Evolutionary conservation across 345 rosid species (phyloP).

Genomic region (Cardiospermum halicacabum): DNA sequence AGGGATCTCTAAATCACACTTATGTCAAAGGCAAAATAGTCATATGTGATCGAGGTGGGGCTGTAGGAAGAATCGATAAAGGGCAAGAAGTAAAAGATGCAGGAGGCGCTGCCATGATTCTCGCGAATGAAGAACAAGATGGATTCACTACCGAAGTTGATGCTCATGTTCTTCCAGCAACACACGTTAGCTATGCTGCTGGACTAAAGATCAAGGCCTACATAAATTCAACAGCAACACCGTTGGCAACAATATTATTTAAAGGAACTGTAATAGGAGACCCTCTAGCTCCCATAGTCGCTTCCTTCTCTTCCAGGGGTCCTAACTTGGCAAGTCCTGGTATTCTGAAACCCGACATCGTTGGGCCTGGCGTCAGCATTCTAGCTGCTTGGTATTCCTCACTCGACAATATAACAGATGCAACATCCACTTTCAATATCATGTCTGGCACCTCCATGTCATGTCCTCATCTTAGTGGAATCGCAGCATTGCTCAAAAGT

Average conservation of each 20-base stretch:
- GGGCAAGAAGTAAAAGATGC: slow-evolving; percentile 74
- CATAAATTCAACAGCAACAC: slow-evolving; percentile 34
- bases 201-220: slow-evolving; percentile 61
- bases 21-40: slow-evolving; percentile 63
- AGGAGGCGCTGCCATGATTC: slow-evolving; percentile 83
- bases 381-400: slow-evolving; percentile 66
- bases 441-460: slow-evolving; percentile 47
- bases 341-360: slow-evolving; percentile 82
- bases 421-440: slow-evolving; percentile 28
- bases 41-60: slow-evolving; percentile 75
- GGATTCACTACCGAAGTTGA: slow-evolving; percentile 87
- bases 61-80: slow-evolving; percentile 71
- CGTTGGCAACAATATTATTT: slow-evolving; percentile 51
- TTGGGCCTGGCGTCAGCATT: slow-evolving; percentile 89
- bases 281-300: slow-evolving; percentile 77
- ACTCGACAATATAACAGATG: slow-evolving; percentile 14
- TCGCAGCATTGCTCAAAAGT: slow-evolving; percentile 40
- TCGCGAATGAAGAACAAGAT: slow-evolving; percentile 55
- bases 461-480: slow-evolving; percentile 51
- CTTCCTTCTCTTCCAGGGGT: slow-evolving; percentile 88
- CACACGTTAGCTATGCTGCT: slow-evolving; percentile 60
- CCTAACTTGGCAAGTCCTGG: slow-evolving; percentile 71
- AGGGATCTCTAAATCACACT: too few relatives aligned
- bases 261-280: slow-evolving; percentile 66
- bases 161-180: slow-evolving; percentile 68